Conservation (phyloP, 176 grass and related monocot species). For the Bromus sterilis region DNA sequence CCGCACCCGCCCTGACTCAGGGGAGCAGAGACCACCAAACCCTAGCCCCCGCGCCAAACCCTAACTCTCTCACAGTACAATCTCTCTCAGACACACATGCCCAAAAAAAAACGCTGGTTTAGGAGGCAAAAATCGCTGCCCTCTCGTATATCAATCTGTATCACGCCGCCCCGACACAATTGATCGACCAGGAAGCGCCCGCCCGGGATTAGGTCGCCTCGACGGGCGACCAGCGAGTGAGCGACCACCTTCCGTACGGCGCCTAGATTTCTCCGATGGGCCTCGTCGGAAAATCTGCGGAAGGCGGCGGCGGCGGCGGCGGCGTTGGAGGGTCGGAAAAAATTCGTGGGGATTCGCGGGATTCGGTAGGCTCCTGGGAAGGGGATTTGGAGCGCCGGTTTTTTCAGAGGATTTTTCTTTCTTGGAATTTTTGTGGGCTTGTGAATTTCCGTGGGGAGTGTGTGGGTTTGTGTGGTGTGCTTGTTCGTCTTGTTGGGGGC, state of each 20-base stretch:
- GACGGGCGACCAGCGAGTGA: background rate
- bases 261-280: background rate
- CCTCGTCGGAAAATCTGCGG: slow-evolving; percentile 11
- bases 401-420: slow-evolving; percentile 25
- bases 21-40: background rate
- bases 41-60: slow-evolving; percentile 5
- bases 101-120: background rate
- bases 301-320: slow-evolving; percentile 7
- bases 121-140: background rate
- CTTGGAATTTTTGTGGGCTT: slow-evolving; percentile 18
- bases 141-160: background rate
- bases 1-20: background rate
- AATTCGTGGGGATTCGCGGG: slow-evolving; percentile 19
- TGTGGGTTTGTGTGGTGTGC: slow-evolving; percentile 25
- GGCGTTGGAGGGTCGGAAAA: slow-evolving; percentile 20
- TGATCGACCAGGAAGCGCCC: background rate
- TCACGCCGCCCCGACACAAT: background rate
- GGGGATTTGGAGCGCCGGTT: slow-evolving; percentile 28
- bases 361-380: background rate
- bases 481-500: slow-evolving; percentile 9
- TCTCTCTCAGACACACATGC: background rate
- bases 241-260: background rate
- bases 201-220: background rate
- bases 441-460: slow-evolving; percentile 32
- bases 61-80: background rate